These are phyloP conservation scores for Diplotaxis tenuifolia DNA, from an alignment of 345 rosid genomes.

Conservation along the genomic window DNA sequence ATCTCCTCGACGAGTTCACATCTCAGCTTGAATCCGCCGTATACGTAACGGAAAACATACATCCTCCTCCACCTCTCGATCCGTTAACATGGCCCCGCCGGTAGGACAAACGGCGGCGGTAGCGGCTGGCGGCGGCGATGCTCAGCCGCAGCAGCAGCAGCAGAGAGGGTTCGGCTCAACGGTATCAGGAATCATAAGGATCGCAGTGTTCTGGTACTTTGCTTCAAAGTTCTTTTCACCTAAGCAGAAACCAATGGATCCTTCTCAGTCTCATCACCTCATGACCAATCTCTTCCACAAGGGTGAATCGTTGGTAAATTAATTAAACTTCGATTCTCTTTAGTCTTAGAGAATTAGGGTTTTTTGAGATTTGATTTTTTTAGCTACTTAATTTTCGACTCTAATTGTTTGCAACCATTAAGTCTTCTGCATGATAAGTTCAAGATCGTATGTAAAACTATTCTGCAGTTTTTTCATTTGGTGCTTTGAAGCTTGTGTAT, in stretches of 20 bases:
- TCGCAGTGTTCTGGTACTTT: conserved; percentile 89
- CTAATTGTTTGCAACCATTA: no score
- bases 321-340: neutral
- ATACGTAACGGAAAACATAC: conserved; percentile 1
- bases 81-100: conserved; percentile 67
- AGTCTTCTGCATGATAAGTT: no score
- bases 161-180: conserved; percentile 61
- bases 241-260: conserved; percentile 59
- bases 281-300: conserved; percentile 78
- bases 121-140: conserved; percentile 50
- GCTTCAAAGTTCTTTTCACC: conserved; percentile 89
- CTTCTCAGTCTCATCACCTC: conserved; percentile 48
- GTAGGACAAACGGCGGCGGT: conserved; percentile 52
- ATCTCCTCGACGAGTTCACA: conserved; percentile 15
- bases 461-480: no score
- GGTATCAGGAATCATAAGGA: conserved; percentile 73
- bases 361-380: neutral
- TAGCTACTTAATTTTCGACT: neutral
- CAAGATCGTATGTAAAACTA: no score
- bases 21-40: conserved; percentile 31
- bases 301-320: conserved; percentile 81
- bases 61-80: neutral
- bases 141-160: conserved; percentile 40
- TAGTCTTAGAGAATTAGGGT: conserved; percentile 3
- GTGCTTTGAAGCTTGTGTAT: no score